These are phyloP conservation scores for Sugiyamaella novakii DNA, from an alignment of 1,139 yeast species.

Conservation along the genomic window DNA sequence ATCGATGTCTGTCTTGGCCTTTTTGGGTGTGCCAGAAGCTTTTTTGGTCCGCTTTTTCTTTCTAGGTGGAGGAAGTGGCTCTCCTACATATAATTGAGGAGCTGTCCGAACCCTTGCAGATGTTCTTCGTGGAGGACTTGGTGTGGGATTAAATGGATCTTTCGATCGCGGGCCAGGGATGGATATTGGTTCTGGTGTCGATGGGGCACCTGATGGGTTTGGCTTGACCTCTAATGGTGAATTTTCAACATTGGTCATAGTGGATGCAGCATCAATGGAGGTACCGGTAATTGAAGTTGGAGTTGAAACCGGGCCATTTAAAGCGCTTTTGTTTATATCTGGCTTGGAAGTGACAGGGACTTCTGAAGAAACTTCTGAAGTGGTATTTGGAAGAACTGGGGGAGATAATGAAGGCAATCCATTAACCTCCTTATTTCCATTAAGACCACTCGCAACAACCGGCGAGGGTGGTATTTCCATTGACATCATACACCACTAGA, in stretches of 20 bases:
- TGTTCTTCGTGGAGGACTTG: constrained; percentile 23
- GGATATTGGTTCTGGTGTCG: not conserved
- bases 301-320: no score
- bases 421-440: not conserved
- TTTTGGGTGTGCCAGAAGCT: not conserved
- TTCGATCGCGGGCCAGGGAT: constrained; percentile 12
- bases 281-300: not conserved
- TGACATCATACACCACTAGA: constrained; percentile 2
- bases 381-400: no score
- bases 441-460: not conserved
- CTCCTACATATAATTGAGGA: constrained; percentile 31
- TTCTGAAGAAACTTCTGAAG: no score
- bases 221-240: no score
- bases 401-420: no score
- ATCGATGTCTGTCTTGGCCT: not conserved
- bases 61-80: constrained; percentile 26
- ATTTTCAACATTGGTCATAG: not conserved
- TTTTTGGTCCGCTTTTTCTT: constrained; percentile 21
- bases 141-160: constrained; percentile 18
- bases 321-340: no score
- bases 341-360: no score
- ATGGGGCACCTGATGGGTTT: no score
- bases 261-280: not conserved
- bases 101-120: constrained; percentile 31
- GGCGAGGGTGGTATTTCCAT: constrained; percentile 7